A percentile compares a stretch with the other conserved stretches of the same genome.
phyloP scores from a whole-genome alignment of 2,329 filamentous ascomycete genomes.

The Calonectria hongkongensis region DNA sequence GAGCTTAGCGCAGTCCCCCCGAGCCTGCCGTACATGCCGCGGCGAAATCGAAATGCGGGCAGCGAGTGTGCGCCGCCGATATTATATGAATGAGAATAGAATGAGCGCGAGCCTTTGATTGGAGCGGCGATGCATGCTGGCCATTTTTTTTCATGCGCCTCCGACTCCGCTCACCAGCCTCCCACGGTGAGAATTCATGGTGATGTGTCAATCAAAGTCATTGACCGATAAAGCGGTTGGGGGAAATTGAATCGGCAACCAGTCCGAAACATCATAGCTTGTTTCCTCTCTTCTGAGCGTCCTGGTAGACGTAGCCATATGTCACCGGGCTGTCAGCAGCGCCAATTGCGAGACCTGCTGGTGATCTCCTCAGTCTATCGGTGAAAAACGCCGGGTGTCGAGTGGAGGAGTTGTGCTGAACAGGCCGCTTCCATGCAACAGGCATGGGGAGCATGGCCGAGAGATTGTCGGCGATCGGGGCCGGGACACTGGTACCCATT shows the following conservation, averaged over 20 bases:
- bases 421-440: constrained; percentile 32
- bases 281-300: constrained; percentile 58
- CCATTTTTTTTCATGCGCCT: not conserved
- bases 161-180: not conserved
- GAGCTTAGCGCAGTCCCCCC: constrained; percentile 6
- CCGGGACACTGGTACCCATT: constrained; percentile 33
- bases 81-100: constrained; percentile 2
- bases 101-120: not conserved
- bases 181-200: not conserved
- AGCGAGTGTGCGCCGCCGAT: constrained; percentile 1
- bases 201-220: constrained; percentile 3
- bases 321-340: constrained; percentile 70
- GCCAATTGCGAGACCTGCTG: constrained; percentile 59
- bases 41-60: not conserved
- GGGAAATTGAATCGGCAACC: constrained; percentile 22
- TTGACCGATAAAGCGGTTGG: constrained; percentile 21
- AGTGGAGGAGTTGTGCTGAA: constrained; percentile 66
- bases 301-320: constrained; percentile 76
- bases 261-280: constrained; percentile 59
- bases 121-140: not conserved
- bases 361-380: constrained; percentile 74
- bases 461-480: constrained; percentile 30
- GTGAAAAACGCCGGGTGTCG: constrained; percentile 88
- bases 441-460: constrained; percentile 40
- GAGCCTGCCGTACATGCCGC: constrained; percentile 20